These are phyloP conservation scores for Camelina hispida DNA, from an alignment of 345 rosid genomes.

Conservation along the genomic window DNA sequence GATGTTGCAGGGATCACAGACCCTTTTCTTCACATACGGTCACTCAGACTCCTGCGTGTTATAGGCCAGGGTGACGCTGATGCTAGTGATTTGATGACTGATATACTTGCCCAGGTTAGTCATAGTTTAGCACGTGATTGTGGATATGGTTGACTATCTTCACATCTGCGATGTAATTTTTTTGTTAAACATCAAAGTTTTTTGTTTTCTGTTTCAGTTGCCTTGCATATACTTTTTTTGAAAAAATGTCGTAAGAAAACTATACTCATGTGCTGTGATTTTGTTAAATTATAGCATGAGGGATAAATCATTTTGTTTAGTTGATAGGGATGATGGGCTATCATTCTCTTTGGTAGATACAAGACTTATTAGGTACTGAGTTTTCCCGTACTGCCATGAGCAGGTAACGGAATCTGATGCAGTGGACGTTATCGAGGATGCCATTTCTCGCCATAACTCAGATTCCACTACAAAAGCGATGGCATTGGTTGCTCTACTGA, in stretches of 20 bases:
- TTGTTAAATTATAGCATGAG: conserved; percentile 20
- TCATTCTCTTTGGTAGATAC: conserved; percentile 26
- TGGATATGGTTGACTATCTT: conserved; percentile 18
- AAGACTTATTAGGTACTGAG: conserved; percentile 15
- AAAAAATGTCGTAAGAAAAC: neutral
- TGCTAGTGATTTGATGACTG: conserved; percentile 97
- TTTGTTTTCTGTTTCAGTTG: neutral
- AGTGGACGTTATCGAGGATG: conserved; percentile 79
- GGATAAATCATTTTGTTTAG: conserved; percentile 2
- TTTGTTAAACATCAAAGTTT: neutral
- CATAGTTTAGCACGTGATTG: conserved; percentile 20
- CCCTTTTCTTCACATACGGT: conserved; percentile 96
- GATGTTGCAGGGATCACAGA: conserved; percentile 98
- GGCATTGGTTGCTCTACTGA: conserved; percentile 84
- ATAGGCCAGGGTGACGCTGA: conserved; percentile 96
- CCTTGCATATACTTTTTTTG: neutral
- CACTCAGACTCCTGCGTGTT: conserved; percentile 83
- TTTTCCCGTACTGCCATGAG: conserved; percentile 36
- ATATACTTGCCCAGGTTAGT: conserved; percentile 96
- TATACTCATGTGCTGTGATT: conserved; percentile 17
- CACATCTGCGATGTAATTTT: neutral
- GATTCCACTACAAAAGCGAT: conserved; percentile 89
- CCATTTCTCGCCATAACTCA: conserved; percentile 65
- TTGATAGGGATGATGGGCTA: conserved; percentile 15
- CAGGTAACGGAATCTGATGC: conserved; percentile 96